Evolutionary conservation across 2,329 filamentous ascomycete genomes (phyloP).

Genomic region (Monosporascus ibericus): DNA sequence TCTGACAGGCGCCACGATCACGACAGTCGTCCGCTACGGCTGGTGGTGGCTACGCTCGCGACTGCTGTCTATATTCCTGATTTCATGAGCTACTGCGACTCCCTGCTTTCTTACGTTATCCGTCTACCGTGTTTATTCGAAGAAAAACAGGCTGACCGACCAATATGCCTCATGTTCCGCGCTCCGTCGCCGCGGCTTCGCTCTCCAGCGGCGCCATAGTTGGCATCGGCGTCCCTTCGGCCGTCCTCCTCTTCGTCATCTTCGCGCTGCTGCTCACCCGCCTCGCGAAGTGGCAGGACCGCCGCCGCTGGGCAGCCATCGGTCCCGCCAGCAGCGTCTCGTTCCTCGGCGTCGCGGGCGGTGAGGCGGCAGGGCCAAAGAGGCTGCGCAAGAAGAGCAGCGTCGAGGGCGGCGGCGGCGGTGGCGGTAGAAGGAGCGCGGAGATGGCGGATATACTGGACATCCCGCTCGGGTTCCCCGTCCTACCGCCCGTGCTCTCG

Average conservation of each 20-base stretch:
- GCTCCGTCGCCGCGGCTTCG: neutral
- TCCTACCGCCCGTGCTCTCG: slow-evolving; percentile 17
- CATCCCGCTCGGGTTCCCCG: slow-evolving; percentile 8
- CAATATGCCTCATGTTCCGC: slow-evolving; percentile 1
- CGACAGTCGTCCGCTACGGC: too few relatives aligned
- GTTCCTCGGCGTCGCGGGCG: neutral
- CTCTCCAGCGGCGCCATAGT: slow-evolving; percentile 31
- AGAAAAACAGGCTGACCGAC: neutral
- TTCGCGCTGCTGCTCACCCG: slow-evolving; percentile 38
- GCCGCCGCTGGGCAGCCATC: slow-evolving; percentile 6
- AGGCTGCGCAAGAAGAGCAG: slow-evolving; percentile 20
- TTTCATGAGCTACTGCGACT: too few relatives aligned
- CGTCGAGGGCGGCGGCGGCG: neutral
- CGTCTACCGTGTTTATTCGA: too few relatives aligned
- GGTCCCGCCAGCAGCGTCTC: slow-evolving; percentile 1
- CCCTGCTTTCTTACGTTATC: too few relatives aligned
- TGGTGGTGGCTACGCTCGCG: too few relatives aligned
- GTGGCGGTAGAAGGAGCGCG: slow-evolving; percentile 1
- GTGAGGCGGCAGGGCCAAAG: slow-evolving; percentile 4
- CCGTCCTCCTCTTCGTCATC: slow-evolving; percentile 36
- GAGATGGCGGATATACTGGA: slow-evolving; percentile 3
- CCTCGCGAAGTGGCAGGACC: slow-evolving; percentile 25
- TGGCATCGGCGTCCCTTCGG: slow-evolving; percentile 42
- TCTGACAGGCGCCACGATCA: too few relatives aligned
- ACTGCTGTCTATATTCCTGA: too few relatives aligned